A percentile compares a stretch with the other conserved stretches of the same genome.
Conservation (phyloP, 345 rosid species). For the Populus tremula region DNA sequence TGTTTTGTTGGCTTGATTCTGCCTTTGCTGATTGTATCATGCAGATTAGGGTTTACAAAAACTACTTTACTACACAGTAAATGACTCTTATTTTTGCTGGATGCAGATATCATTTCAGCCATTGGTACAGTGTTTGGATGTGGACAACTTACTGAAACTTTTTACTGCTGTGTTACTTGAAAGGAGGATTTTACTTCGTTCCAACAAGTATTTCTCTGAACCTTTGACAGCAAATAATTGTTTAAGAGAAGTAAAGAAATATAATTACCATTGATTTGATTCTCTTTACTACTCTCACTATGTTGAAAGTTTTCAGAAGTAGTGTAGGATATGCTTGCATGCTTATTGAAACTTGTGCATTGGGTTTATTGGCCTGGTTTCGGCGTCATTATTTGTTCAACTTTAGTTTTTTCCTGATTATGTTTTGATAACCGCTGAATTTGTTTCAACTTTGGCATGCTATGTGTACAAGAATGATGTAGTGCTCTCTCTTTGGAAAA, state of each 20-base stretch:
- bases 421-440: neutral
- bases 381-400: neutral
- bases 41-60: neutral
- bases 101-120: slow-evolving; percentile 97
- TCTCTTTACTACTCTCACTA: neutral
- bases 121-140: slow-evolving; percentile 90
- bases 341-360: neutral
- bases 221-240: neutral
- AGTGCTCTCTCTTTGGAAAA: neutral
- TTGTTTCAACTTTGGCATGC: neutral
- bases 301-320: neutral
- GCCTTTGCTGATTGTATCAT: slow-evolving; percentile 11
- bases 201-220: slow-evolving; percentile 66
- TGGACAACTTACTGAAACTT: slow-evolving; percentile 83
- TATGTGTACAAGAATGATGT: neutral
- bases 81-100: slow-evolving; percentile 5
- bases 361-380: neutral
- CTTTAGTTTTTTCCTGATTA: neutral
- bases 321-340: neutral
- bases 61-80: neutral
- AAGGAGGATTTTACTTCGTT: slow-evolving; percentile 88
- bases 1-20: slow-evolving; percentile 1
- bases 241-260: neutral
- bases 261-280: neutral
- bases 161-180: slow-evolving; percentile 91